Evolutionary conservation across 2,329 filamentous ascomycete genomes (phyloP).

Genomic region (Didymella arachidicola): DNA sequence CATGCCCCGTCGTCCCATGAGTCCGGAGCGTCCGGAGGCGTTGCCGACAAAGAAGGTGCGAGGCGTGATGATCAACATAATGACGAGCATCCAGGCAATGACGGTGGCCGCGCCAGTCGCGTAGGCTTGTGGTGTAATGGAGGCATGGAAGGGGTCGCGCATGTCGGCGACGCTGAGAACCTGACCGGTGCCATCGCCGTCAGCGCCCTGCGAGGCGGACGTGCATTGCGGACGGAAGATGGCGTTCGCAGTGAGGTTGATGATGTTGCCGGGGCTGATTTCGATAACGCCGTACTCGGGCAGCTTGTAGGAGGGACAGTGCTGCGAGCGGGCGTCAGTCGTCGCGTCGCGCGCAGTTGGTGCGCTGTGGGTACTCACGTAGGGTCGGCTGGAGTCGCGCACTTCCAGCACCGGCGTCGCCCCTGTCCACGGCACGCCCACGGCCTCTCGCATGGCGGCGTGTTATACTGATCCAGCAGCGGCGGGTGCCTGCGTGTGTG

Average conservation of each 20-base stretch:
- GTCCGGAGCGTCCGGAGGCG: constrained; percentile 69
- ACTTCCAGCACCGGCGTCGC: constrained; percentile 17
- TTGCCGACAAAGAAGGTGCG: constrained; percentile 90
- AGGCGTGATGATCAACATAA: constrained; percentile 94
- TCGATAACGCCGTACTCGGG: constrained; percentile 65
- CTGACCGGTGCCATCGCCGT: constrained; percentile 50
- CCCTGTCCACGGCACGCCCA: constrained; percentile 23
- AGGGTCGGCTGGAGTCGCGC: constrained; percentile 43
- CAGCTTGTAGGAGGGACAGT: constrained; percentile 69
- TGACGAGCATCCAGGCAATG: constrained; percentile 88
- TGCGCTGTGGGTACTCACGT: constrained; percentile 36
- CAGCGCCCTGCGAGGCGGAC: constrained; percentile 46
- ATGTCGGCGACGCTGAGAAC: constrained; percentile 68
- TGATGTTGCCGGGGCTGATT: constrained; percentile 61
- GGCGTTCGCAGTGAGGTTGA: constrained; percentile 67
- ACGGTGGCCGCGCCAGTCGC: constrained; percentile 91
- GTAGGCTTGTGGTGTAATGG: constrained; percentile 90
- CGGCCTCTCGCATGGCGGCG: constrained; percentile 40
- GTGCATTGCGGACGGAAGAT: constrained; percentile 68
- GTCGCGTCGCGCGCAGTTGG: constrained; percentile 19
- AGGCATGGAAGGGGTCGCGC: constrained; percentile 89
- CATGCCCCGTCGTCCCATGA: constrained; percentile 82
- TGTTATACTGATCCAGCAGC: constrained; percentile 49
- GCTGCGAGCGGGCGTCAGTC: constrained; percentile 48
- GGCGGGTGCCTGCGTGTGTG: constrained; percentile 29